Conservation (phyloP, 2,329 filamentous ascomycete species). For the Colletotrichum incanum region DNA sequence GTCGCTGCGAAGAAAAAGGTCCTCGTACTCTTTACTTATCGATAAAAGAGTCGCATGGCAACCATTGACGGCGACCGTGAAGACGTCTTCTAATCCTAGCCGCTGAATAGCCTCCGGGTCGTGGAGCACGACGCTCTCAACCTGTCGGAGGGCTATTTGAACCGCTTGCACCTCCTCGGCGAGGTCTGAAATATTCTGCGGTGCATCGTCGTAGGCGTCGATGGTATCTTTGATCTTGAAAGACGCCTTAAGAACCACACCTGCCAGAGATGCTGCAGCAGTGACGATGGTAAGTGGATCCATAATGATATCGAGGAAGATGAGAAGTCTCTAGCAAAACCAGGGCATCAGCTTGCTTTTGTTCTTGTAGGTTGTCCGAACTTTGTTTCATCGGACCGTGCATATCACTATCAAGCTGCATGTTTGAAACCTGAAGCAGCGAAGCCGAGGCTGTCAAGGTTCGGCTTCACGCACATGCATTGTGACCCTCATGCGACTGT, state of each 20-base stretch:
- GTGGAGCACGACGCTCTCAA: conserved; percentile 35
- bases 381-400: conserved; percentile 4
- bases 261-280: conserved; percentile 36
- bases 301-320: conserved; percentile 40
- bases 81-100: conserved; percentile 34
- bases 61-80: conserved; percentile 35
- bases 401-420: neutral
- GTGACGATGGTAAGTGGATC: conserved; percentile 48
- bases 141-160: conserved; percentile 33
- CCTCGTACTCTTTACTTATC: conserved; percentile 38
- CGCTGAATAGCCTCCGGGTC: conserved; percentile 32
- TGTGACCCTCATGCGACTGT: neutral
- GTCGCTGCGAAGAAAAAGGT: conserved; percentile 28
- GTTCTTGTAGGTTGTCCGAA: neutral
- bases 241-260: conserved; percentile 32
- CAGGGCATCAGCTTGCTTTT: neutral
- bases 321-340: neutral
- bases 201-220: conserved; percentile 31
- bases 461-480: conserved; percentile 5
- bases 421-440: neutral
- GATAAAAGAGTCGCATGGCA: conserved; percentile 35
- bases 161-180: conserved; percentile 40
- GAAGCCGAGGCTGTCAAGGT: conserved; percentile 2
- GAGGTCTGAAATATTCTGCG: conserved; percentile 32
- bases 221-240: conserved; percentile 37